Evolutionary conservation across 176 grass and related monocot genomes (phyloP), one percentile per base, ranked within the genome.

Genomic region (bread wheat (Triticum aestivum)): DNA sequence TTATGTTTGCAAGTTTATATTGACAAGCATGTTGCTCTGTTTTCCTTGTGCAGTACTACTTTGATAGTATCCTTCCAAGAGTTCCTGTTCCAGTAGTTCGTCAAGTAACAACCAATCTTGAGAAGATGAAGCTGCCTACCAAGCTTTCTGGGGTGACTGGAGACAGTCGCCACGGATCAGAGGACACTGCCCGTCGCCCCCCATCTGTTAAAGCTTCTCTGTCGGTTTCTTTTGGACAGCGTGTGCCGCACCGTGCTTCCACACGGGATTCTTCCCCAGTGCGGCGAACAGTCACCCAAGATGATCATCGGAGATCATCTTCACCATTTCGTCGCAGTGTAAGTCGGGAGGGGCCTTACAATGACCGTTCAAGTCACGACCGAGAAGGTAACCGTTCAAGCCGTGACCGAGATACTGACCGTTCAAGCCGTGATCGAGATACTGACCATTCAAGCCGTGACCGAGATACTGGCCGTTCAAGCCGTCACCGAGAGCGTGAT

Each of bases 131-230:
- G 85, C 81, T 95, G 64, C 92, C 96, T 1, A 91, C 91, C 10
- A 98, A 96, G 82, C 88, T 91, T 24, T 96, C 90, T 89, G 94
- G 97, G 35, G 84, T 73, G 26, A 99, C 94, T 34, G 97, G 97
- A 77, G 97, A 99, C 63, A 92, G 56, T 83, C 91, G 89, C 17
- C 90, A 94, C 37, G 93, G 91, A 42, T 94, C 97, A 84, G 97
- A 98, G 66, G 92, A 98, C 84, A 86, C 89, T 69, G 94, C 89
- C 34, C 97, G 90, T 20, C 94, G 92, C 2, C 92, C 97, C 80
- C 94, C 97, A 89, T 93, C 97, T 21, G 94, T 98, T 68, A 98
- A 98, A 89, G 97, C 97, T 79, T 93, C 94, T 58, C 80, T 98
- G 42, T 94, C 97, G 8, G 92, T 96, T 79, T 98, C 97, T 54